phyloP scores from a whole-genome alignment of 352 stramenopile genomes.

The Pythium sukuiense region DNA sequence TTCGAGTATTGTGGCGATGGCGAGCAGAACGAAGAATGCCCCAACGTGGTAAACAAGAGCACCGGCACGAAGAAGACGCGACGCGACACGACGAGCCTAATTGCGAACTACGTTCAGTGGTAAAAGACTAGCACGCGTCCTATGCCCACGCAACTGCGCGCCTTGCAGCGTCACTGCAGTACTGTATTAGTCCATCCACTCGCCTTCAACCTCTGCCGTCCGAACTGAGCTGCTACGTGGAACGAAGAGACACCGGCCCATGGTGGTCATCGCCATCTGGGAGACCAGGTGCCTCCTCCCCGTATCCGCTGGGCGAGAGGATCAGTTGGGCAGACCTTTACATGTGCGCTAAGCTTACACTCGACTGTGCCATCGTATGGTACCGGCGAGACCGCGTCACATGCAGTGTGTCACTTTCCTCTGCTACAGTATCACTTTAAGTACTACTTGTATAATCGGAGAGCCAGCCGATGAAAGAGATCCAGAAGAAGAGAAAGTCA shows the following conservation, averaged over 20 bases:
- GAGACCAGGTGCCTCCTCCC: not conserved
- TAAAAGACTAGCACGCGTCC: not conserved
- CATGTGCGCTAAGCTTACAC: not conserved
- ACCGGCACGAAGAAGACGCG: not conserved
- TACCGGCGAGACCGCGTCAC: not conserved
- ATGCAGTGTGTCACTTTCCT: not conserved
- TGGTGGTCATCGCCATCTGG: not conserved
- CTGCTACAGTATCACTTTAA: too few relatives aligned
- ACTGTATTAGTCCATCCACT: too few relatives aligned
- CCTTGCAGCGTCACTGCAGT: not conserved
- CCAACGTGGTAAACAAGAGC: not conserved
- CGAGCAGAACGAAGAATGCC: not conserved
- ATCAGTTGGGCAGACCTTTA: not conserved
- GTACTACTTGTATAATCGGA: not conserved
- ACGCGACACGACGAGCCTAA: not conserved
- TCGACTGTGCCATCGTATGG: too few relatives aligned
- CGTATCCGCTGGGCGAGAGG: not conserved
- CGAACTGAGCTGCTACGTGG: not conserved
- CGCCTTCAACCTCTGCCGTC: not conserved
- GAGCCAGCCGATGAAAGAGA: not conserved
- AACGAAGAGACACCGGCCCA: not conserved
- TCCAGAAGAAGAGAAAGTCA: slow-evolving; percentile 3
- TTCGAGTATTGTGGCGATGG: not conserved
- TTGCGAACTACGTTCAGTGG: not conserved
- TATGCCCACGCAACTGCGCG: not conserved